Percentiles rank a stretch among this genome's conserved stretches.
Conservation (phyloP, 306 rosid species). For the Sicyos baderoa region DNA sequence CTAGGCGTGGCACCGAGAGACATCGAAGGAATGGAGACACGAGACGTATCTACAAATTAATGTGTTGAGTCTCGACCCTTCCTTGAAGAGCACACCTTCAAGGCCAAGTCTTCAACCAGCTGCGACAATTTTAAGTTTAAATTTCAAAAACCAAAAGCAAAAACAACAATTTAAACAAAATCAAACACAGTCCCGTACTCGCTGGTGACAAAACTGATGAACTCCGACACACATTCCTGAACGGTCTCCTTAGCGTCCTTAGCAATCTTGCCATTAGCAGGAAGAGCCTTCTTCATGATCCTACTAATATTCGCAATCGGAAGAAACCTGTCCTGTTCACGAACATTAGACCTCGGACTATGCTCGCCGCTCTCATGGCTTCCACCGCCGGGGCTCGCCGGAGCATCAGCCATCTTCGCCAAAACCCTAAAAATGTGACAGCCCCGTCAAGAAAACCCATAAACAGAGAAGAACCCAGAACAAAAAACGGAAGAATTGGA, state of each 20-base stretch:
- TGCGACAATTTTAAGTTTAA: no score
- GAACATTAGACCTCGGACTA: constrained; percentile 79
- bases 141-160: no score
- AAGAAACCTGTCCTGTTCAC: constrained; percentile 84
- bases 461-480: not conserved
- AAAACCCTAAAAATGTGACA: not conserved
- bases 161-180: not conserved
- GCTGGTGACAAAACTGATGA: constrained; percentile 94
- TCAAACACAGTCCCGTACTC: constrained; percentile 37
- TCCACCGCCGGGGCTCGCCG: constrained; percentile 78
- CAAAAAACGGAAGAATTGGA: constrained; percentile 12
- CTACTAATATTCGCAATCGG: constrained; percentile 92
- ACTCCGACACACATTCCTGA: constrained; percentile 96
- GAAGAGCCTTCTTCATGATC: constrained; percentile 96
- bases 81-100: no score
- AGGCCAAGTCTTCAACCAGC: no score
- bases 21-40: no score
- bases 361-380: constrained; percentile 87
- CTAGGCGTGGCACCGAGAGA: no score
- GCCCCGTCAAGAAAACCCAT: constrained; percentile 22
- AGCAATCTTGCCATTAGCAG: constrained; percentile 86
- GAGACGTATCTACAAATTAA: no score
- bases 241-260: constrained; percentile 94
- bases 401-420: constrained; percentile 65
- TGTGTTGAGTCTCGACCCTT: no score